Conservation (phyloP, 2,329 filamentous ascomycete genomes). For the Fusarium equiseti region DNA sequence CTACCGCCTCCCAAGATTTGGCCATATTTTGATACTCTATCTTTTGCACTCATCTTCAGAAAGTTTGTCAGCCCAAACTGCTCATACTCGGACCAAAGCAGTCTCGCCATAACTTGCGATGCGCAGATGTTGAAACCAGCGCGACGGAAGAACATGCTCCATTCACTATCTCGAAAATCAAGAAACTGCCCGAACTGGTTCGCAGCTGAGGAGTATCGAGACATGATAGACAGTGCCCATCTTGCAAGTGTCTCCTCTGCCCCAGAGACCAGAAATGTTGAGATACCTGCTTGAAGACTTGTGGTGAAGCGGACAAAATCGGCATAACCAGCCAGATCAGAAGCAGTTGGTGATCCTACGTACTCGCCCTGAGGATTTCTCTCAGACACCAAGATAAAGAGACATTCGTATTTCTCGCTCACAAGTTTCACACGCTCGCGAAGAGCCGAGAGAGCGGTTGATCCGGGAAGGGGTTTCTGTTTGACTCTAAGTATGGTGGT, state of each 20-base stretch:
- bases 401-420: constrained; percentile 71
- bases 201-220: constrained; percentile 55
- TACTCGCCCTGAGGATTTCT: constrained; percentile 58
- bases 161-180: constrained; percentile 56
- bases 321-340: constrained; percentile 60
- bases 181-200: constrained; percentile 51
- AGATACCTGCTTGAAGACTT: constrained; percentile 55
- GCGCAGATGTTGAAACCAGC: constrained; percentile 55
- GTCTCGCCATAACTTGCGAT: constrained; percentile 51
- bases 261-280: constrained; percentile 63
- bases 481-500: constrained; percentile 79
- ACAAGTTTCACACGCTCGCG: constrained; percentile 66
- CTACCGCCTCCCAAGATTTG: constrained; percentile 47
- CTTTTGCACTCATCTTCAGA: constrained; percentile 46
- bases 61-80: constrained; percentile 50
- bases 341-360: constrained; percentile 52
- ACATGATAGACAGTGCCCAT: constrained; percentile 68
- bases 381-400: constrained; percentile 77
- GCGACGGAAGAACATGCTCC: constrained; percentile 53
- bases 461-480: constrained; percentile 74
- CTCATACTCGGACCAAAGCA: constrained; percentile 45
- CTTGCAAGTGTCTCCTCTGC: constrained; percentile 61
- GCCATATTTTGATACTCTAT: constrained; percentile 45
- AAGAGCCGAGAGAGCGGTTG: constrained; percentile 59
- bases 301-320: constrained; percentile 64